These are phyloP conservation scores for Butyriboletus loyo DNA, from an alignment of 768 basidiomycete genomes.

Conservation along the genomic window DNA sequence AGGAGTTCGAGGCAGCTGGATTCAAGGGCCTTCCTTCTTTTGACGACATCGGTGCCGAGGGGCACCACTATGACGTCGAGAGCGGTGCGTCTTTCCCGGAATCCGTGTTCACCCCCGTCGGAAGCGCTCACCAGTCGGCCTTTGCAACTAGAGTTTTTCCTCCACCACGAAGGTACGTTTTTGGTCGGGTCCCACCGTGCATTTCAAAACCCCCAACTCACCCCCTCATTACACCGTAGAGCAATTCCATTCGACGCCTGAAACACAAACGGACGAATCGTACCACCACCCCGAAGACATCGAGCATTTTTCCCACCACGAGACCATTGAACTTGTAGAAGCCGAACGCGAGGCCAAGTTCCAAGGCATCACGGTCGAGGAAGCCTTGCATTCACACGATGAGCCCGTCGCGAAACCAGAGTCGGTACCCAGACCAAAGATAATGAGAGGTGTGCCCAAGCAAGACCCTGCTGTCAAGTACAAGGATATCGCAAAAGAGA, in stretches of 20 bases:
- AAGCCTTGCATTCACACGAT: conserved; percentile 58
- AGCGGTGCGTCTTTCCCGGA: conserved; percentile 58
- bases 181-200: not conserved
- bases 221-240: conserved; percentile 42
- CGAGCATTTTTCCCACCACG: conserved; percentile 91
- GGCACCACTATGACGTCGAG: conserved; percentile 91
- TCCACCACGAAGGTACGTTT: conserved; percentile 88
- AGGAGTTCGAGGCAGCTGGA: conserved; percentile 73
- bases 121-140: not conserved
- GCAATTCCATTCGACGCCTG: conserved; percentile 91
- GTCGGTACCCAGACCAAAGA: conserved; percentile 43
- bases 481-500: conserved; percentile 52
- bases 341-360: conserved; percentile 79
- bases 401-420: conserved; percentile 23
- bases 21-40: conserved; percentile 79
- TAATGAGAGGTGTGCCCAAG: conserved; percentile 57
- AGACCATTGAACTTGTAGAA: conserved; percentile 78
- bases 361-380: conserved; percentile 78
- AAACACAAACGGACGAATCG: conserved; percentile 94
- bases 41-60: conserved; percentile 80
- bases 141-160: conserved; percentile 75
- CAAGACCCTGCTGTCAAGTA: conserved; percentile 65
- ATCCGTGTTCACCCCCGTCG: not conserved
- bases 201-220: not conserved
- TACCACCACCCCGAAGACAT: conserved; percentile 92